Conservation (phyloP, 768 basidiomycete genomes). For the Hysterangium stoloniferum region DNA sequence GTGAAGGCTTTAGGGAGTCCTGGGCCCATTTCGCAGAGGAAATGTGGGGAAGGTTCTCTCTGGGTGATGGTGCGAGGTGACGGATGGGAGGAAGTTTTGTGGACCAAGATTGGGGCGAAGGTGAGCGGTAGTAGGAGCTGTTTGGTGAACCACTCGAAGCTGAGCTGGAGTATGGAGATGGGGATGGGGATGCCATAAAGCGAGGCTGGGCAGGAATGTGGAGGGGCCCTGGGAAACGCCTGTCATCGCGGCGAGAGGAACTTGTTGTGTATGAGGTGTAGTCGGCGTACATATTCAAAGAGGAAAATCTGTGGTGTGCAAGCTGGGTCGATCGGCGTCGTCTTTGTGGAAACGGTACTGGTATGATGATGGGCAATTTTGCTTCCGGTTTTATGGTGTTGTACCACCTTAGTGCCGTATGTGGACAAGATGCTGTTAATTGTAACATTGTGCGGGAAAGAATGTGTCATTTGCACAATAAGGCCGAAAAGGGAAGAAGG, state of each 20-base stretch:
- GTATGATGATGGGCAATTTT: neutral
- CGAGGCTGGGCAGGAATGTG: constrained; percentile 4
- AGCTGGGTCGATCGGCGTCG: neutral
- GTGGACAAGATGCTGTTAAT: constrained; percentile 1
- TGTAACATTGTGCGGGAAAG: neutral
- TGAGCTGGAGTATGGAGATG: neutral
- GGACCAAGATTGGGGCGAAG: neutral
- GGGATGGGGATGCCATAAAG: neutral
- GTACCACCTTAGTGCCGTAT: neutral
- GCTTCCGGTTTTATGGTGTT: constrained; percentile 7
- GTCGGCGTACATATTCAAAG: neutral
- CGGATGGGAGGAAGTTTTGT: constrained; percentile 5
- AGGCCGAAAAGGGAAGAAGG: constrained; percentile 8
- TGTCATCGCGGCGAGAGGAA: neutral
- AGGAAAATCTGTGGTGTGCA: neutral
- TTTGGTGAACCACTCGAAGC: neutral
- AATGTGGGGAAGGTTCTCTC: constrained; percentile 6
- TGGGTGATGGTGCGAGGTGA: neutral
- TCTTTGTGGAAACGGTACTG: neutral
- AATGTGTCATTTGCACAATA: constrained; percentile 1
- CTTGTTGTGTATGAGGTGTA: neutral
- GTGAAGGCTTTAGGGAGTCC: neutral
- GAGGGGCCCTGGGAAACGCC: constrained; percentile 4
- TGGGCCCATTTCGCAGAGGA: neutral
- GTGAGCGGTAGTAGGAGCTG: neutral